These are phyloP conservation scores for Aspergillus pseudoterreus DNA, from an alignment of 2,329 filamentous ascomycete genomes.

Conservation along the genomic window DNA sequence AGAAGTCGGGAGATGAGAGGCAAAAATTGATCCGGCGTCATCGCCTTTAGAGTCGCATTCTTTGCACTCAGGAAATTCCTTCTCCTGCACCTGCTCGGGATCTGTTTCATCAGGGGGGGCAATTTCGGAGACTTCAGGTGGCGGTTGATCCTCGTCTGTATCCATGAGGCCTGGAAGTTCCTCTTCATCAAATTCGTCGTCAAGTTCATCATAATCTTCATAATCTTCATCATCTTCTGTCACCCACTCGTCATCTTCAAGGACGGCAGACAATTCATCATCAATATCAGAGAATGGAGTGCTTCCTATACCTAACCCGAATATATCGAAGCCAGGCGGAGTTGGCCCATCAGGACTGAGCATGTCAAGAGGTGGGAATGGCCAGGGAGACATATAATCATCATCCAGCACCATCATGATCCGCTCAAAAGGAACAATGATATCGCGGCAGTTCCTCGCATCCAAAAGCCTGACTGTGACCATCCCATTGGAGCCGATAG, in stretches of 20 bases:
- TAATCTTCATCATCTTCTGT: slow-evolving; percentile 35
- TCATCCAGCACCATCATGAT: slow-evolving; percentile 44
- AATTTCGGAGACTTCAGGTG: slow-evolving; percentile 9
- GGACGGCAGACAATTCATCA: slow-evolving; percentile 23
- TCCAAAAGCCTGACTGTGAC: slow-evolving; percentile 54
- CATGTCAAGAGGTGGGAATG: no score
- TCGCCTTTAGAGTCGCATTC: neutral
- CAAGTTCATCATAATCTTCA: slow-evolving; percentile 16
- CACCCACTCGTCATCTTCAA: slow-evolving; percentile 24
- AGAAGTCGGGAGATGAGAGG: slow-evolving; percentile 4
- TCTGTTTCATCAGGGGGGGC: neutral
- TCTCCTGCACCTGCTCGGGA: neutral
- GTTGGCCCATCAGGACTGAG: no score
- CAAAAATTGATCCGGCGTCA: neutral
- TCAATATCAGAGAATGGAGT: slow-evolving; percentile 27
- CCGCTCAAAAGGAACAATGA: slow-evolving; percentile 47
- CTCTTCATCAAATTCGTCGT: slow-evolving; percentile 1
- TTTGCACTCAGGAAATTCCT: slow-evolving; percentile 1
- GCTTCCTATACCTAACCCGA: no score
- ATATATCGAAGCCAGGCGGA: no score
- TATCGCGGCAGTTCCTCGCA: slow-evolving; percentile 46
- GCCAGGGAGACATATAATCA: neutral
- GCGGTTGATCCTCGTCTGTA: neutral
- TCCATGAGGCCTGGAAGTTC: no score
- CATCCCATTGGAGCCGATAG: slow-evolving; percentile 51